Evolutionary conservation across 2,329 filamentous ascomycete species (phyloP).

Genomic region (Ustulina deusta): DNA sequence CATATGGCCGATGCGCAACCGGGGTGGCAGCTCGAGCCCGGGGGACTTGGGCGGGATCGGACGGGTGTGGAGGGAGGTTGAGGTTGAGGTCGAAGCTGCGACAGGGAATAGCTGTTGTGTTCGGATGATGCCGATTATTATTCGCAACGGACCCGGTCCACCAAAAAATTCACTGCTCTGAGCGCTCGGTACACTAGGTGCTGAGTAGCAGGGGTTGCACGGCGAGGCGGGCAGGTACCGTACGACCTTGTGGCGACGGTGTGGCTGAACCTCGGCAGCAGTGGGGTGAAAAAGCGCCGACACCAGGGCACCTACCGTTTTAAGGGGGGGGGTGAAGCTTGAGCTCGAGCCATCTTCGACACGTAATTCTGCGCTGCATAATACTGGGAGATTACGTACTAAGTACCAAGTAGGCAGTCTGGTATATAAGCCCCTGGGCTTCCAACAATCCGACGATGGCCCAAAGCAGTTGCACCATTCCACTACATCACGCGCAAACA

Average conservation of each 20-base stretch:
- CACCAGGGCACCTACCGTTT: conserved; percentile 1
- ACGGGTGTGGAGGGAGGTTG: not conserved
- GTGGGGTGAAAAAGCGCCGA: conserved; percentile 19
- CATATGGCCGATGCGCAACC: conserved; percentile 35
- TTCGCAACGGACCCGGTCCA: conserved; percentile 8
- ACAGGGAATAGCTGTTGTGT: conserved; percentile 18
- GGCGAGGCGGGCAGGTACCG: not conserved
- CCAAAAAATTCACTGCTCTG: conserved; percentile 24
- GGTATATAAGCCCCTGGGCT: conserved; percentile 5
- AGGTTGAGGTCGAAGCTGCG: not conserved
- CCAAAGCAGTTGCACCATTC: conserved; percentile 17
- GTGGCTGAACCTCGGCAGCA: conserved; percentile 35
- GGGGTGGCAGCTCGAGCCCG: conserved; percentile 13
- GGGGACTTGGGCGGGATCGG: not conserved
- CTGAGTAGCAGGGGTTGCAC: too few relatives aligned
- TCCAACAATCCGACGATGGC: conserved; percentile 12
- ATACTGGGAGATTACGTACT: not conserved
- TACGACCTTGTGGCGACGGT: not conserved
- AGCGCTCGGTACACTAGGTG: not conserved
- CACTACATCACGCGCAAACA: conserved; percentile 52
- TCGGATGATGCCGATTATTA: conserved; percentile 28
- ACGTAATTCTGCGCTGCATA: not conserved
- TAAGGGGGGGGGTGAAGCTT: conserved; percentile 6
- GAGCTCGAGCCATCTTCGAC: conserved; percentile 32
- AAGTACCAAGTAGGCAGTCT: not conserved